Evolutionary conservation across 306 rosid genomes (phyloP).

Genomic region (Cicer chorassanicum): DNA sequence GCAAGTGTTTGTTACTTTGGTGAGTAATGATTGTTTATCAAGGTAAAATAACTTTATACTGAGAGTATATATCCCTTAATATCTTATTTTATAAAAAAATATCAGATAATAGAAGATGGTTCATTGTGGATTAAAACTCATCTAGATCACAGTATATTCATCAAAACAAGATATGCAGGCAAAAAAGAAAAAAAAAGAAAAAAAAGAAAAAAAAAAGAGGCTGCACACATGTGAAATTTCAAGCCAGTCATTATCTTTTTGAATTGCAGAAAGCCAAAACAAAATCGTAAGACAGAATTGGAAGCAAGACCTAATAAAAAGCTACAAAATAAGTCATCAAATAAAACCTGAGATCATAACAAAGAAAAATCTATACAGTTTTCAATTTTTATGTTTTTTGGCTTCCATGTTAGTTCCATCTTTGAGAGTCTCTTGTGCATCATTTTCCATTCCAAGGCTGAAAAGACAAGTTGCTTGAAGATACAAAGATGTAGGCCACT

Average conservation of each 20-base stretch:
- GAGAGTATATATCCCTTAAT: not conserved
- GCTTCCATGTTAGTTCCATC: slow-evolving; percentile 89
- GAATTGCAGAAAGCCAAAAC: slow-evolving; percentile 30
- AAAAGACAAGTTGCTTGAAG: slow-evolving; percentile 94
- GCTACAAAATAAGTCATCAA: slow-evolving; percentile 34
- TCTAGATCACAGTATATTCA: not conserved
- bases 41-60: not conserved
- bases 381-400: slow-evolving; percentile 62
- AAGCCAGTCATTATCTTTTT: slow-evolving; percentile 38
- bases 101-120: not conserved
- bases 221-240: slow-evolving; percentile 19
- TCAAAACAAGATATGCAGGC: slow-evolving; percentile 15
- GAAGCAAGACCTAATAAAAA: slow-evolving; percentile 43
- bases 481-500: slow-evolving; percentile 88
- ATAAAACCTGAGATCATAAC: slow-evolving; percentile 19
- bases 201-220: slow-evolving; percentile 19
- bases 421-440: slow-evolving; percentile 90
- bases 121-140: not conserved
- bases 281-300: slow-evolving; percentile 7
- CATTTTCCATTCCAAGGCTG: slow-evolving; percentile 87
- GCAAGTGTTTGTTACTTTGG: not conserved
- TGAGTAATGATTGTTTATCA: not conserved
- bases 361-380: slow-evolving; percentile 52
- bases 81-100: not conserved
- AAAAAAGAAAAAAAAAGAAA: not conserved